Percentiles rank a stretch among this genome's conserved stretches.
These are phyloP conservation scores for Peronospora farinosa DNA, from an alignment of 352 stramenopile genomes.

Conservation along the genomic window DNA sequence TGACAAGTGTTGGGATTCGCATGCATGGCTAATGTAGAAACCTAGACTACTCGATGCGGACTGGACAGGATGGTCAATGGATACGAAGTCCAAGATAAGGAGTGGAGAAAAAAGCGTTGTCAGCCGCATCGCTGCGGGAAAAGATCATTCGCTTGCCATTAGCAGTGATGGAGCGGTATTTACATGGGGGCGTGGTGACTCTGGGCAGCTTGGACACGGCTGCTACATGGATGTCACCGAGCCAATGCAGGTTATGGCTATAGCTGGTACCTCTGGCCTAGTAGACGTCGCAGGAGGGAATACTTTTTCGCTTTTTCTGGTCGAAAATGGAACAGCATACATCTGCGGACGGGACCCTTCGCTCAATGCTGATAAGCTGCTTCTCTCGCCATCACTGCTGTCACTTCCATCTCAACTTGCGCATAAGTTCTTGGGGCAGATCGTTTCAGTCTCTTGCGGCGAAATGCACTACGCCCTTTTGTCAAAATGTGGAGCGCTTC, in stretches of 20 bases:
- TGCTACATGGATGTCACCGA: conserved; percentile 51
- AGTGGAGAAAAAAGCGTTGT: conserved; percentile 30
- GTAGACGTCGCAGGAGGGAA: conserved; percentile 31
- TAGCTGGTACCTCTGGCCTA: conserved; percentile 32
- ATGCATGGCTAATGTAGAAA: conserved; percentile 29
- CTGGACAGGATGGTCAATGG: conserved; percentile 39
- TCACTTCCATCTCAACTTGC: conserved; percentile 15
- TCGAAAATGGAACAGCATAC: conserved; percentile 26
- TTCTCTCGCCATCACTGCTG: conserved; percentile 29
- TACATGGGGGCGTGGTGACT: conserved; percentile 61
- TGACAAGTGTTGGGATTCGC: conserved; percentile 3
- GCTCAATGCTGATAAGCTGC: conserved; percentile 9
- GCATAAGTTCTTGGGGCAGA: conserved; percentile 18
- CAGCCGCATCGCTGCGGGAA: conserved; percentile 52
- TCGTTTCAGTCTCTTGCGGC: conserved; percentile 34
- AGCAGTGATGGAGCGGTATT: conserved; percentile 50
- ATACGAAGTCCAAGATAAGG: conserved; percentile 30
- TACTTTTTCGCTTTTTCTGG: conserved; percentile 38
- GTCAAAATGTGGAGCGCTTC: conserved; percentile 22
- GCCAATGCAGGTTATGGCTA: conserved; percentile 54
- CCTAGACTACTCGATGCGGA: conserved; percentile 31
- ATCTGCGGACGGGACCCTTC: conserved; percentile 38
- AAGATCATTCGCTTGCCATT: conserved; percentile 60
- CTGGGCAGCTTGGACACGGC: conserved; percentile 60
- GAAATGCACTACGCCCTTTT: conserved; percentile 41